phyloP scores from a whole-genome alignment of 306 rosid species.

The Cicer bijugum region DNA sequence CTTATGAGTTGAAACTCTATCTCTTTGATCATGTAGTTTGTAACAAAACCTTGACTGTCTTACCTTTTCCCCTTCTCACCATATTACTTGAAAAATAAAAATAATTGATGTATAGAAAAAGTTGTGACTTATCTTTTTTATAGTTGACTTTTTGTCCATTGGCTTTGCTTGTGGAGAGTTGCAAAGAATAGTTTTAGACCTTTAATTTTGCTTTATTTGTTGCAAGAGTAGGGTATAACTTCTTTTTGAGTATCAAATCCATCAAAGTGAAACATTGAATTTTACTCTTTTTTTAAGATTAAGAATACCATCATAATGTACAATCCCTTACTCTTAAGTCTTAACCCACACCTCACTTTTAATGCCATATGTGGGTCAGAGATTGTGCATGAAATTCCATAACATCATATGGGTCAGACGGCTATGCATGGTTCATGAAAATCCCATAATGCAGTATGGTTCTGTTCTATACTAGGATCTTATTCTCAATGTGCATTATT shows the following conservation, averaged over 20 bases:
- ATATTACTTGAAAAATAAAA: not conserved
- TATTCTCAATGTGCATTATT: slow-evolving; percentile 33
- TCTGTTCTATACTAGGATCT: slow-evolving; percentile 39
- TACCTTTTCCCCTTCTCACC: too few relatives aligned
- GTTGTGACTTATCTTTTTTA: slow-evolving; percentile 61
- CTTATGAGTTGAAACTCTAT: too few relatives aligned
- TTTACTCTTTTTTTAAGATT: slow-evolving; percentile 52
- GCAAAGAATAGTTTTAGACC: slow-evolving; percentile 77
- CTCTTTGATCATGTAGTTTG: too few relatives aligned
- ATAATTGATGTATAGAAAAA: slow-evolving; percentile 43
- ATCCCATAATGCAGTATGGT: slow-evolving; percentile 37
- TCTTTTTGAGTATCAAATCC: slow-evolving; percentile 41
- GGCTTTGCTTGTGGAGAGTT: slow-evolving; percentile 89
- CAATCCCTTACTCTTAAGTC: slow-evolving; percentile 54
- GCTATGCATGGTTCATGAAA: slow-evolving; percentile 40
- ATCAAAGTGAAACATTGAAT: slow-evolving; percentile 61
- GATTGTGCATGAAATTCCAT: slow-evolving; percentile 48
- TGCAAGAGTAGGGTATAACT: slow-evolving; percentile 56
- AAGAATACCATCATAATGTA: slow-evolving; percentile 60
- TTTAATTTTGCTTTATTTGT: slow-evolving; percentile 63
- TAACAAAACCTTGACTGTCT: too few relatives aligned
- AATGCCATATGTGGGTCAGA: slow-evolving; percentile 60
- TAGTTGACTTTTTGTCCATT: slow-evolving; percentile 65
- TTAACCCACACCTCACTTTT: slow-evolving; percentile 54
- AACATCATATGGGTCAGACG: slow-evolving; percentile 55